Percentiles rank a stretch among this genome's conserved stretches.
phyloP scores from a whole-genome alignment of 257 asterid genomes.

The Solanum phureja region DNA sequence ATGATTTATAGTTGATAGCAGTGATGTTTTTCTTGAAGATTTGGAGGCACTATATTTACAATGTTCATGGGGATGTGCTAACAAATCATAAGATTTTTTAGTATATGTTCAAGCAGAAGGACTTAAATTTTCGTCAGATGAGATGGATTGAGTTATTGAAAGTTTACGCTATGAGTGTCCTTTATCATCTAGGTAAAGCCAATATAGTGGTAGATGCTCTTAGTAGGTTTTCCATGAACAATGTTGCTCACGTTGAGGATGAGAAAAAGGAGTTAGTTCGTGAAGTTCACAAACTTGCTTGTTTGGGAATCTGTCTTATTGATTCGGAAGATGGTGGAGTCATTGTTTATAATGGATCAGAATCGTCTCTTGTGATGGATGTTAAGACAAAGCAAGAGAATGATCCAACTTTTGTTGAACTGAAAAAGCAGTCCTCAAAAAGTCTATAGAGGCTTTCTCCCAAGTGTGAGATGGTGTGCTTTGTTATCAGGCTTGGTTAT shows the following conservation, averaged over 20 bases:
- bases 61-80: background rate
- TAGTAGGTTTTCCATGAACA: background rate
- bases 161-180: no score
- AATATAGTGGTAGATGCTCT: background rate
- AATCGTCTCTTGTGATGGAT: background rate
- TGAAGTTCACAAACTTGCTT: background rate
- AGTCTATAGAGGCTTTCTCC: background rate
- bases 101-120: background rate
- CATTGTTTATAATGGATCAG: no score
- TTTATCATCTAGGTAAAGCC: background rate
- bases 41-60: background rate
- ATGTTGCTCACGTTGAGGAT: background rate
- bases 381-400: background rate
- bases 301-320: background rate
- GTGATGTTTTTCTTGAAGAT: background rate
- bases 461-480: background rate
- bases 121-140: background rate
- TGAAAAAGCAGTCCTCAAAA: no score
- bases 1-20: background rate
- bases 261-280: no score
- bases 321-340: background rate
- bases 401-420: background rate
- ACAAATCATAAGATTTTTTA: no score
- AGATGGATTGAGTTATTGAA: background rate
- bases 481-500: background rate